Conservation (phyloP, 192 early-diverging fungal species). For the Funneliformis geosporum region DNA sequence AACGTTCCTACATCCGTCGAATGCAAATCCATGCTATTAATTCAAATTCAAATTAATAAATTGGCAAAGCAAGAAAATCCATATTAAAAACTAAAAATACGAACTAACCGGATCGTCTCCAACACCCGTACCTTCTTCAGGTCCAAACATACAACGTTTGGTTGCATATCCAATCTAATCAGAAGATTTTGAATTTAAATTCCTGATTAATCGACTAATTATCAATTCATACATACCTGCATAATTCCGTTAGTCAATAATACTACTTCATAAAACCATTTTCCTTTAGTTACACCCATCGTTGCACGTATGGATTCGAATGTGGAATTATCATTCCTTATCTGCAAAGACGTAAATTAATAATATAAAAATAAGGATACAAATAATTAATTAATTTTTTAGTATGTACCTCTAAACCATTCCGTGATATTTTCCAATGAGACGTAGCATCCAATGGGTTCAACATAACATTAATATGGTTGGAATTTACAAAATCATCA, state of each 20-base stretch:
- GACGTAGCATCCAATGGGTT: conserved; percentile 58
- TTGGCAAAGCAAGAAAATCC: background rate
- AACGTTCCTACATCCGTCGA: conserved; percentile 70
- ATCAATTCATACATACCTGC: conserved; percentile 45
- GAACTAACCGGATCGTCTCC: conserved; percentile 61
- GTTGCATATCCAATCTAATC: conserved; percentile 71
- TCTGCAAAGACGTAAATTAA: conserved; percentile 43
- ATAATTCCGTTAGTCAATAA: conserved; percentile 72
- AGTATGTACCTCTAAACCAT: conserved; percentile 52
- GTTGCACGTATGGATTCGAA: conserved; percentile 74
- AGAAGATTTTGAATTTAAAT: background rate
- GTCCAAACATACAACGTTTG: conserved; percentile 61
- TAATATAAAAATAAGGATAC: too few species aligned
- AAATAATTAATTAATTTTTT: too few species aligned
- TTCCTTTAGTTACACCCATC: conserved; percentile 56
- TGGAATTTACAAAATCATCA: conserved; percentile 6
- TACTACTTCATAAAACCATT: conserved; percentile 73
- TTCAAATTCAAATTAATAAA: background rate
- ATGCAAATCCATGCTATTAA: conserved; percentile 68
- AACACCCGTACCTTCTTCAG: conserved; percentile 77
- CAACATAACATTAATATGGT: conserved; percentile 50
- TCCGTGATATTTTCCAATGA: conserved; percentile 54
- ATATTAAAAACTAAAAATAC: background rate
- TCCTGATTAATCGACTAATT: background rate
- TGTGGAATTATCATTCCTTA: conserved; percentile 75